These are phyloP conservation scores for Stevia rebaudiana DNA, from an alignment of 140 eudicot genomes.

Conservation along the genomic window DNA sequence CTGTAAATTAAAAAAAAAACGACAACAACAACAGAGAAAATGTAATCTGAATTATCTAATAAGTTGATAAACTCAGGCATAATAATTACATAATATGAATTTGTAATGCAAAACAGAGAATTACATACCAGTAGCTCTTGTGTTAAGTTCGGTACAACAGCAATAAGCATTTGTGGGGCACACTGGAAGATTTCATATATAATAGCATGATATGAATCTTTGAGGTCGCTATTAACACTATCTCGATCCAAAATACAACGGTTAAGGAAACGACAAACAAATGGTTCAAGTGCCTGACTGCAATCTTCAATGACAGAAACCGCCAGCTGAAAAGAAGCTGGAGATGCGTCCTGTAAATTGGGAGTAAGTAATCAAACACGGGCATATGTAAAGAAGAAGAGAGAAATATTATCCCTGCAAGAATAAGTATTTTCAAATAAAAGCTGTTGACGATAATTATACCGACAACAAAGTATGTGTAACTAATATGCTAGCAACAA, in stretches of 20 bases:
- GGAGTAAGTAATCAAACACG: neutral
- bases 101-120: conserved; percentile 16
- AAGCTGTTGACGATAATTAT: neutral
- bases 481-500: neutral
- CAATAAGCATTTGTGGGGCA: conserved; percentile 72
- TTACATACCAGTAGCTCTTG: conserved; percentile 67
- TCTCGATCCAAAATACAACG: conserved; percentile 78
- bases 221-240: conserved; percentile 52
- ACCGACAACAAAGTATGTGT: neutral
- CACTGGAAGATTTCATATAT: conserved; percentile 56
- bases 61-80: neutral
- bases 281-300: conserved; percentile 49
- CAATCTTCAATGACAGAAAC: conserved; percentile 65
- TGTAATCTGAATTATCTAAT: neutral
- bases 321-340: conserved; percentile 64
- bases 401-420: neutral
- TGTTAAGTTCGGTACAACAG: conserved; percentile 69
- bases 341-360: conserved; percentile 53
- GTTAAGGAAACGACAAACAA: conserved; percentile 62
- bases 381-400: neutral
- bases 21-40: neutral
- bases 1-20: conserved; percentile 38
- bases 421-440: neutral
- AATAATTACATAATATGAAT: neutral
- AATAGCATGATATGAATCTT: conserved; percentile 74